A percentile compares a stretch with the other conserved stretches of the same genome.
Evolutionary conservation across 768 basidiomycete species (phyloP).

Genomic region (Tylopilus sp.): DNA sequence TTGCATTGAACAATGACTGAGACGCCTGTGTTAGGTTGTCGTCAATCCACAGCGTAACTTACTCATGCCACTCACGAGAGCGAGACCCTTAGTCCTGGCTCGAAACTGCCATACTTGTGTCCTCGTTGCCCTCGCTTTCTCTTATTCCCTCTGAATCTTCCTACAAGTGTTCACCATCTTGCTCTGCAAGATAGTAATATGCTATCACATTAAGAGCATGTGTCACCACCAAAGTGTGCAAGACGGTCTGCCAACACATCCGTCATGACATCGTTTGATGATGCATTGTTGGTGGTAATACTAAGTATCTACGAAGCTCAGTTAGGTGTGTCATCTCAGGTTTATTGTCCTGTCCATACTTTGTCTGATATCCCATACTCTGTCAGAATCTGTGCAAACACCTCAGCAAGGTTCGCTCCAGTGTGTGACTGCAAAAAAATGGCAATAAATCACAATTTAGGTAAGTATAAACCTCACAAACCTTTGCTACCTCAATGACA

Average conservation of each 20-base stretch:
- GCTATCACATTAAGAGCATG: no score
- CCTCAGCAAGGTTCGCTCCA: not conserved
- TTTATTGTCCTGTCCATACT: not conserved
- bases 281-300: not conserved
- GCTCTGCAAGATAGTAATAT: no score
- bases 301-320: not conserved
- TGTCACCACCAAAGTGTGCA: not conserved
- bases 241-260: not conserved
- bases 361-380: not conserved
- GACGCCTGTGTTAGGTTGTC: no score
- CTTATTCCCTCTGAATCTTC: no score
- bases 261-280: not conserved
- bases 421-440: not conserved
- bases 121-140: no score
- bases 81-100: no score
- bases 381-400: not conserved
- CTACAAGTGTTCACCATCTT: no score
- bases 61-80: no score
- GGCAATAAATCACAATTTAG: not conserved
- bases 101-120: no score
- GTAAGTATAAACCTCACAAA: not conserved
- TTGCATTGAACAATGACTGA: no score
- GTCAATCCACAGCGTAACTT: no score
- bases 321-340: not conserved
- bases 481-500: not conserved